Evolutionary conservation across 2,329 filamentous ascomycete species (phyloP).

Genomic region (Malbranchea zuffiana): DNA sequence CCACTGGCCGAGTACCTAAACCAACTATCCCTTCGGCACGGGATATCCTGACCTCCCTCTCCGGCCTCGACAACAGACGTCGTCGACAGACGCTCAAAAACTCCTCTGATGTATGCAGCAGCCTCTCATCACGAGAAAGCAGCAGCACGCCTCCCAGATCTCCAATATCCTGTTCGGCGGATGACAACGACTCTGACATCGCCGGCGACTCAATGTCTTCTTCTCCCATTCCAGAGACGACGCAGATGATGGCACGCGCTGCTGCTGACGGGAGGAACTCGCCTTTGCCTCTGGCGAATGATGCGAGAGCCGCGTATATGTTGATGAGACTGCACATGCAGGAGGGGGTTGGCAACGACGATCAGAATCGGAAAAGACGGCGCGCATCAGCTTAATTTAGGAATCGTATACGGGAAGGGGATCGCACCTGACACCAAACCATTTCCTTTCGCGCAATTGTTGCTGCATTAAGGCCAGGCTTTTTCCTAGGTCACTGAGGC

Average conservation of each 20-base stretch:
- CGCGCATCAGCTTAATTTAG: slow-evolving; percentile 15
- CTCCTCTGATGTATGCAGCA: neutral
- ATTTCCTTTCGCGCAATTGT: too few relatives aligned
- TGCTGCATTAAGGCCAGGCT: too few relatives aligned
- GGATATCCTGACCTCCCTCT: slow-evolving; percentile 19
- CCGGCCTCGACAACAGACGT: slow-evolving; percentile 13
- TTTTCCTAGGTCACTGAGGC: too few relatives aligned
- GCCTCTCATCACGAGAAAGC: neutral
- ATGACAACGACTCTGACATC: slow-evolving; percentile 11
- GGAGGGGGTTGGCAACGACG: slow-evolving; percentile 19
- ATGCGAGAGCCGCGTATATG: slow-evolving; percentile 30
- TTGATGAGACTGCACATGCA: slow-evolving; percentile 28
- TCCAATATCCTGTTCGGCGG: neutral
- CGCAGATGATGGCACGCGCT: too few relatives aligned
- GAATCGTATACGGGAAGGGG: too few relatives aligned
- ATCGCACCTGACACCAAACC: too few relatives aligned
- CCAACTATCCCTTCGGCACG: slow-evolving; percentile 16
- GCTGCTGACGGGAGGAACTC: slow-evolving; percentile 17
- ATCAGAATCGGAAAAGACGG: slow-evolving; percentile 12
- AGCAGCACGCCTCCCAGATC: neutral
- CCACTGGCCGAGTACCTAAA: slow-evolving; percentile 8
- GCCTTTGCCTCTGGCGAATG: slow-evolving; percentile 17
- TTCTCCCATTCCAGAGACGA: neutral
- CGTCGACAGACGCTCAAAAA: slow-evolving; percentile 12
- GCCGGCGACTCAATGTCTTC: slow-evolving; percentile 4